A percentile compares a stretch with the other conserved stretches of the same genome.
These are phyloP conservation scores for Nematocida ironsii DNA, from an alignment of 371 early-diverging fungal species.

Conservation along the genomic window DNA sequence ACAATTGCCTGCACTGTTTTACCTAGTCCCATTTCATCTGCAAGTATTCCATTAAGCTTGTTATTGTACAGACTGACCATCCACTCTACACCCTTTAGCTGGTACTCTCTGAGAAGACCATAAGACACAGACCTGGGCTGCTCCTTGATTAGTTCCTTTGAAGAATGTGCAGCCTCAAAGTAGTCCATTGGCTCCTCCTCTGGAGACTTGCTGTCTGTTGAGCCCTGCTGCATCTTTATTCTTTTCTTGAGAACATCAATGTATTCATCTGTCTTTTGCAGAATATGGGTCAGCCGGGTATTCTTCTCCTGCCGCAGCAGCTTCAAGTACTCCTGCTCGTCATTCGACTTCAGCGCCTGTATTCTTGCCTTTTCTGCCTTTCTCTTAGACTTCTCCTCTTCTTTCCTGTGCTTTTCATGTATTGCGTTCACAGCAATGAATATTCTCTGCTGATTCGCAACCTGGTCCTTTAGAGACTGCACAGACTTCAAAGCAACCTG, in stretches of 20 bases:
- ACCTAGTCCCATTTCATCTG: conserved; percentile 95
- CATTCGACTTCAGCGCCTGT: conserved; percentile 54
- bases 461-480: conserved; percentile 46
- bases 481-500: conserved; percentile 31
- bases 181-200: neutral
- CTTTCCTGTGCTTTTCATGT: conserved; percentile 56
- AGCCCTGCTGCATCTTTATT: conserved; percentile 47
- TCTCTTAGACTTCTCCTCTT: conserved; percentile 46
- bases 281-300: conserved; percentile 43
- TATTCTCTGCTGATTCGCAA: conserved; percentile 50
- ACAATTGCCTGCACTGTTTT: conserved; percentile 87
- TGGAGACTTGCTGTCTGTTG: neutral
- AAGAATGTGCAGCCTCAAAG: conserved; percentile 46
- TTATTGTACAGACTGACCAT: conserved; percentile 57
- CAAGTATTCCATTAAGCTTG: conserved; percentile 83
- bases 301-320: conserved; percentile 51
- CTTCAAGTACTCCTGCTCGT: conserved; percentile 57
- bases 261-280: conserved; percentile 54
- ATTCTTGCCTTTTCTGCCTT: conserved; percentile 55
- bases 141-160: conserved; percentile 47
- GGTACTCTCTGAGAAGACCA: conserved; percentile 50
- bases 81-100: conserved; percentile 60
- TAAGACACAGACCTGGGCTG: conserved; percentile 49
- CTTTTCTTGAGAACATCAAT: conserved; percentile 44
- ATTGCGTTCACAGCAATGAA: conserved; percentile 54